These are phyloP conservation scores for Panicum miliaceum DNA, from an alignment of 176 grass and related monocot species.

Conservation along the genomic window DNA sequence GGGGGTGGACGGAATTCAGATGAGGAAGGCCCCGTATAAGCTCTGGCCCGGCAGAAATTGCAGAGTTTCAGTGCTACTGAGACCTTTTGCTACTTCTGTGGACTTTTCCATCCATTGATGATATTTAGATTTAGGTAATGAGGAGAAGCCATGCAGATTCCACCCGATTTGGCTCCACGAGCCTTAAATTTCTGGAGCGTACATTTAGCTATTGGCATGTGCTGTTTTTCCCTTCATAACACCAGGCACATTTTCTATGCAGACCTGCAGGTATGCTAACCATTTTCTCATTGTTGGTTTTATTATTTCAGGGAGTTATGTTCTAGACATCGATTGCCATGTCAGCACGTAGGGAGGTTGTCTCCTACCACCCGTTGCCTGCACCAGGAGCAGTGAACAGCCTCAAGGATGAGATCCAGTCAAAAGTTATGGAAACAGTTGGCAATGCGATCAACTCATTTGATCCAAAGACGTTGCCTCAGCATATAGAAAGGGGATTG, in stretches of 20 bases:
- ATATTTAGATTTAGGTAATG: not conserved
- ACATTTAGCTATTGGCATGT: not conserved
- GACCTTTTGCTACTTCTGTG: not conserved
- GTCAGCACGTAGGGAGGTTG: constrained; percentile 41
- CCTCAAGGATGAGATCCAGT: constrained; percentile 50
- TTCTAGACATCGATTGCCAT: constrained; percentile 36
- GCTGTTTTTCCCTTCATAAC: not conserved
- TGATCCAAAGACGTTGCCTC: constrained; percentile 31
- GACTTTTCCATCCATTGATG: not conserved
- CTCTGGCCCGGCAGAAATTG: not conserved
- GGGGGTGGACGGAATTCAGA: not conserved
- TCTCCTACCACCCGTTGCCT: constrained; percentile 54
- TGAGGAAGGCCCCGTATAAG: no score
- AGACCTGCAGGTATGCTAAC: not conserved
- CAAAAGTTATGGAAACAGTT: constrained; percentile 41
- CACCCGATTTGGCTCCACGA: not conserved
- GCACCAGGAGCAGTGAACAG: constrained; percentile 31
- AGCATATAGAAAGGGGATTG: constrained; percentile 36
- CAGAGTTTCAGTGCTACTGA: not conserved
- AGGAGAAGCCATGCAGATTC: not conserved
- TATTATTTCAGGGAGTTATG: constrained; percentile 33
- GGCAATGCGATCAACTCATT: constrained; percentile 42
- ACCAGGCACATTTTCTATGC: not conserved
- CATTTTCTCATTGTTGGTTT: not conserved
- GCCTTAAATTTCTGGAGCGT: not conserved